Base-by-base conservation (phyloP, 495 filamentous ascomycete genomes). In the Apodospora peruviana region DNA sequence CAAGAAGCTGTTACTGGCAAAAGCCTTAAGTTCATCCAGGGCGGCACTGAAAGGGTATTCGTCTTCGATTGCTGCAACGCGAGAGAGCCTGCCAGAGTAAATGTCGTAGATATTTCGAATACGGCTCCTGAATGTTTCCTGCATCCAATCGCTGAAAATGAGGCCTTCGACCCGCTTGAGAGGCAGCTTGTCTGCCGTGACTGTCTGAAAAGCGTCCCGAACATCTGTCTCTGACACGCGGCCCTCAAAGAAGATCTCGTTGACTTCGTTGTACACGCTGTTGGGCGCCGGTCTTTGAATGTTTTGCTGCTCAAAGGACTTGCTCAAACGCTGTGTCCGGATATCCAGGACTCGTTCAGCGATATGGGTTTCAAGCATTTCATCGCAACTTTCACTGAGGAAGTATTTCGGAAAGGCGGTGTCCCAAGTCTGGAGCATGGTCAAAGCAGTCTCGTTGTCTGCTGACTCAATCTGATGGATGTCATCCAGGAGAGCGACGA, bases 241-340 rank as follows among this genome's bases (percentile, higher is more conserved):
- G n/a, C n/a, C n/a, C n/a, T n/a, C n/a, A n/a, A n/a, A 57, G 48
- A 62, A 65, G 14, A 58, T 40, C 3, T 27, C 44, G 17, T 48
- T 37, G 5, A 65, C n/a, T 18, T 43, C 12, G 16, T 48, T 19
- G 2, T 36, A 29, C 1, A 55, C 55, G 32, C 55, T 37, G 27
- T 55, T 45, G 3, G 45, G 32, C 14, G 16, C 9, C 7, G 14
- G 16, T 7, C 43, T 32, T 5, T 54, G 24, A 4, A 5, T 19
- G 3, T 51, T 40, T 10, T 55, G 42, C 9, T 19, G 21, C 16
- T 45, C 2, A 2, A 63, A 51, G 10, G 32, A 53, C 16, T 16
- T 16, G 17, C 62, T 51, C 17, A 56, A 47, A 4, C 56, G 48
- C 12, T 62, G 61, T 17, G 50, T 60, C 22, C 63, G 63, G 37